Evolutionary conservation across 306 rosid genomes (phyloP), one percentile per base, ranked within the genome.

Genomic region (Sindora glabra): DNA sequence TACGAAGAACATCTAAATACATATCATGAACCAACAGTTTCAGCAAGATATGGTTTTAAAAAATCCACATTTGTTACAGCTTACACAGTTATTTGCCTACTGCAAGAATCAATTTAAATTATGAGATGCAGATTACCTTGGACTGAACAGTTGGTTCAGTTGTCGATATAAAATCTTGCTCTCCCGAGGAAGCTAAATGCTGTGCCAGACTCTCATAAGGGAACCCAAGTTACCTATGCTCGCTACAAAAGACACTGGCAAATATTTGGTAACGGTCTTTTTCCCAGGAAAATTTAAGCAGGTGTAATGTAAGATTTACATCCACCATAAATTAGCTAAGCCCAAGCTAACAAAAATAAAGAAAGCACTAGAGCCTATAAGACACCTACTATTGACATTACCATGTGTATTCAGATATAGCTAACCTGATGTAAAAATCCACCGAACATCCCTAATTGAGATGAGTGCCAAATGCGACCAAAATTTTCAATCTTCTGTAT

Each of bases 41-140:
- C n/a, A n/a, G n/a, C n/a, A n/a, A n/a, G n/a, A n/a, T n/a, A n/a
- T n/a, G n/a, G n/a, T n/a, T n/a, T n/a, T n/a, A n/a, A n/a, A n/a
- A n/a, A n/a, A n/a, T n/a, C n/a, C n/a, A n/a, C n/a, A n/a, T n/a
- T n/a, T n/a, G n/a, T n/a, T n/a, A n/a, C n/a, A n/a, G n/a, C n/a
- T n/a, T n/a, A n/a, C n/a, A n/a, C n/a, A n/a, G n/a, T n/a, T n/a
- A n/a, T n/a, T n/a, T n/a, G n/a, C n/a, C n/a, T n/a, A n/a, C n/a
- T n/a, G n/a, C n/a, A n/a, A n/a, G n/a, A n/a, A n/a, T n/a, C n/a
- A n/a, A n/a, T n/a, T n/a, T n/a, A n/a, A n/a, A n/a, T n/a, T n/a
- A n/a, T n/a, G n/a, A n/a, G n/a, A n/a, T n/a, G n/a, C 46, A 34
- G 70, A 48, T 56, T 58, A 53, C 51, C 38, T 12, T 50, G 68